Evolutionary conservation across 2,329 filamentous ascomycete genomes (phyloP), one percentile per base, ranked within the genome.

Genomic region (Sordariomycetes sp.): DNA sequence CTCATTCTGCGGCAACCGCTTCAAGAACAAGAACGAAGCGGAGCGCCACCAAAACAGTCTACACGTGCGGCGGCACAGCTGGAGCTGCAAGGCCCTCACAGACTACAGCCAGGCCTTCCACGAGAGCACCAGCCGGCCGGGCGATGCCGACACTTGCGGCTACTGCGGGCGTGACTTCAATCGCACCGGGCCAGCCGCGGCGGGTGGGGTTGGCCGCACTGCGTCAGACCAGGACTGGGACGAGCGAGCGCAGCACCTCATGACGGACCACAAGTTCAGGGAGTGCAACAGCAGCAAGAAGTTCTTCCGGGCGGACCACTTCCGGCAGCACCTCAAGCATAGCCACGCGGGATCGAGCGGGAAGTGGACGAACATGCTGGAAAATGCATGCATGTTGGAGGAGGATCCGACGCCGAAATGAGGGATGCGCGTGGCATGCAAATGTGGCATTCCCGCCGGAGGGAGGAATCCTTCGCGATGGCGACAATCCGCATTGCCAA

Each of bases 241-340:
- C 56, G 78, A 83, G 60, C 85, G 94, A 59, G 84, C 91, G 57
- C 86, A 88, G 58, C 94, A 99, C 73, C 75, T 99, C 57, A 91
- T 90, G 66, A 86, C 89, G 64, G 82, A 90, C 61, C 94, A 99
- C 76, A 99, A 99, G 68, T 99, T 96, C 68, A 84, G 90, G 61
- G 94, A 97, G 73, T 99, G 94, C 79, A 99, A 99, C 70, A 90
- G 94, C 65, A 87, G 88, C 63, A 99, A 99, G 77, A 97, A 97
- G 70, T 99, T 99, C 70, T 99, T 88, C 74, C 83, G 94, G 42
- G 94, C 94, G 36, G 94, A 99, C 70, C 94, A 99, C 69, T 99
- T 99, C 77, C 85, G 94, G 59, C 94, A 99, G 71, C 94, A 99
- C 72, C 76, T 99, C 59, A 99, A 97, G 76, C 94, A 99, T 70